Evolutionary conservation across 2,329 filamentous ascomycete species (phyloP), one percentile per base, ranked within the genome.

Genomic region (Tolypocladium ovalisporum): DNA sequence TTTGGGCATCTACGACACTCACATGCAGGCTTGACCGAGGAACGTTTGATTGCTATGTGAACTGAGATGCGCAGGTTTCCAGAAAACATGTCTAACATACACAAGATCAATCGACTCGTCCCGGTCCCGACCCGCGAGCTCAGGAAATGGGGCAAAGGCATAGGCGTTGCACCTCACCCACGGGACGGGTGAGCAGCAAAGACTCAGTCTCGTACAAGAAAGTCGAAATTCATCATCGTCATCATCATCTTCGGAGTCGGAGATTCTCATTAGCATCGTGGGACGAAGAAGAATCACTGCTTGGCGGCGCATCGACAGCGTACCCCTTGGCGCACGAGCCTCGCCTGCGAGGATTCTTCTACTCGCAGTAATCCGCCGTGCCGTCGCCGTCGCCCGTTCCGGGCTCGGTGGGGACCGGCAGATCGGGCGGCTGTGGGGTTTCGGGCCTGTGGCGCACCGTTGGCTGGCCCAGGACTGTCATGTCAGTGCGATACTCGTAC

Each of bases 331-430:
- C 27, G 47, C 47, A 51, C 44, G 42, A 47, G 24, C 44, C 42
- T 29, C 24, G 47, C 27, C n/a, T 39, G 47, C 47, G 4, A 4
- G 37, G 57, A 54, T 60, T 56, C 17, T 13, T 47, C 44, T 27
- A 47, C 42, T 27, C 13, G 22, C 7, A 47, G 42, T 47, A 70
- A 56, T 70, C 67, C 24, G 64, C 67, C 22, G 64, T 68, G 54
- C 66, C 68, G 52, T 69, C 67, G 29, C 68, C 68, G 55, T 68
- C 67, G 40, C 65, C 65, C 36, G 63, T 63, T 54, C 66, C 66
- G 5, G 68, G 68, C 59, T 67, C 67, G 35, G 61, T 63, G n/a
- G 68, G 68, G 39, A 66, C 59, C 39, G 68, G 68, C 39, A 65
- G 63, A 13, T 66, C 63, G 24, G 62, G 62, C 40, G 59, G 59